These are phyloP conservation scores for Neofusicoccum sp. DNA, from an alignment of 2,329 filamentous ascomycete genomes.

Conservation along the genomic window DNA sequence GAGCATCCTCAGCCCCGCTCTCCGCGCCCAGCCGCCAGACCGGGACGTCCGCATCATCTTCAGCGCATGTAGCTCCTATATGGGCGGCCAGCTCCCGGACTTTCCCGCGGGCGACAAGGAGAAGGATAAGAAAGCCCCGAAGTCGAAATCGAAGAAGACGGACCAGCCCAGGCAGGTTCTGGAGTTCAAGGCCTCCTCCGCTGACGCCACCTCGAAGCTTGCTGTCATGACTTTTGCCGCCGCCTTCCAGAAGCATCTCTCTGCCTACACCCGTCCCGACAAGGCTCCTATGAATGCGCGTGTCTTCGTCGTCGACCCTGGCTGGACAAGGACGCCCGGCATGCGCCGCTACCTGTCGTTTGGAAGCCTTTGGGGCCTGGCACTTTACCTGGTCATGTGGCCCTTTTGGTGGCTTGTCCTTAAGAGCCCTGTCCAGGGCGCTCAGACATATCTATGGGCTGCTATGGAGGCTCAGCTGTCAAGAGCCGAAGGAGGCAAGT, in stretches of 20 bases:
- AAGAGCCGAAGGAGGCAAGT: slow-evolving; percentile 63
- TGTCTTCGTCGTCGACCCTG: slow-evolving; percentile 85
- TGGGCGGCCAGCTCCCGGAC: slow-evolving; percentile 67
- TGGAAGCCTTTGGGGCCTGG: slow-evolving; percentile 76
- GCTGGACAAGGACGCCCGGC: slow-evolving; percentile 79
- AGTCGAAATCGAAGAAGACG: slow-evolving; percentile 21
- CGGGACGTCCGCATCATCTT: slow-evolving; percentile 88
- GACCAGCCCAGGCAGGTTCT: slow-evolving; percentile 24
- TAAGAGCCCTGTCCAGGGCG: slow-evolving; percentile 79
- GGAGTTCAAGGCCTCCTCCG: slow-evolving; percentile 44
- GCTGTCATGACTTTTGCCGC: slow-evolving; percentile 86
- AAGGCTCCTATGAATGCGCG: slow-evolving; percentile 76
- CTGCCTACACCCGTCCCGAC: slow-evolving; percentile 80
- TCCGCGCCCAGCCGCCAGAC: slow-evolving; percentile 88
- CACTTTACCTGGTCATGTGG: slow-evolving; percentile 75
- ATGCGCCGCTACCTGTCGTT: slow-evolving; percentile 83
- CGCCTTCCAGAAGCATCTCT: slow-evolving; percentile 89
- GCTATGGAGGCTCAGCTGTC: slow-evolving; percentile 76
- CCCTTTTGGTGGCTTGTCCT: slow-evolving; percentile 81
- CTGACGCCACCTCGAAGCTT: slow-evolving; percentile 56
- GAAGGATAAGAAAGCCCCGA: slow-evolving; percentile 53
- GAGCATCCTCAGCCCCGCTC: slow-evolving; percentile 83
- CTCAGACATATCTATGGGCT: slow-evolving; percentile 82
- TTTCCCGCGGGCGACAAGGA: slow-evolving; percentile 46
- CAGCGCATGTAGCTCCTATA: slow-evolving; percentile 83